Percentiles rank a stretch among this genome's conserved stretches.
Evolutionary conservation across 1,284 basidiomycete genomes (phyloP).

Genomic region (Naganishia sp.): DNA sequence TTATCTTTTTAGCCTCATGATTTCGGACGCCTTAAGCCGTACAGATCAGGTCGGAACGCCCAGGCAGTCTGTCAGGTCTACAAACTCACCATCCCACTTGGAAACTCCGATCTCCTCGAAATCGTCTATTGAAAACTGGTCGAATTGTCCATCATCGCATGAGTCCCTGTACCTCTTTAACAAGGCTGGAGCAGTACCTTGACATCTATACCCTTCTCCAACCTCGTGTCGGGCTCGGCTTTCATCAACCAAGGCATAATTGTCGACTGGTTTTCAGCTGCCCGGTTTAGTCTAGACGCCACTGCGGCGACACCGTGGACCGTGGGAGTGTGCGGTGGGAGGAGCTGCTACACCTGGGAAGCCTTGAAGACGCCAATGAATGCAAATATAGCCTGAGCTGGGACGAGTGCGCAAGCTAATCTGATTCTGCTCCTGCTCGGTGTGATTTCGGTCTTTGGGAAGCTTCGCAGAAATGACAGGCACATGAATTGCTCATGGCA

Average conservation of each 20-base stretch:
- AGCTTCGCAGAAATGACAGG: not conserved
- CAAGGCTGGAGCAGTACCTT: constrained; percentile 60
- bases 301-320: no score
- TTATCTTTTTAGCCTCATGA: constrained; percentile 85
- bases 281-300: no score
- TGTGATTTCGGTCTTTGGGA: no score
- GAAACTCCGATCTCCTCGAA: constrained; percentile 72
- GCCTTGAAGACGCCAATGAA: no score
- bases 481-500: not conserved
- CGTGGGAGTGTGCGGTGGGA: no score
- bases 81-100: constrained; percentile 76
- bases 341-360: no score
- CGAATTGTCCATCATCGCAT: not conserved
- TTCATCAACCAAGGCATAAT: constrained; percentile 73
- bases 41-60: not conserved
- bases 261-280: no score
- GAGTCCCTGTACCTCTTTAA: no score
- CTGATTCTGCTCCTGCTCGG: no score
- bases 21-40: constrained; percentile 60
- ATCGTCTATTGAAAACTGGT: constrained; percentile 87
- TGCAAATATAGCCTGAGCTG: no score
- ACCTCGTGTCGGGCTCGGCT: constrained; percentile 81
- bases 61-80: not conserved
- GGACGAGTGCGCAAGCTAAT: no score
- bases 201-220: constrained; percentile 87